phyloP scores from a whole-genome alignment of 2,329 filamentous ascomycete genomes.

The Zasmidium cellare region DNA sequence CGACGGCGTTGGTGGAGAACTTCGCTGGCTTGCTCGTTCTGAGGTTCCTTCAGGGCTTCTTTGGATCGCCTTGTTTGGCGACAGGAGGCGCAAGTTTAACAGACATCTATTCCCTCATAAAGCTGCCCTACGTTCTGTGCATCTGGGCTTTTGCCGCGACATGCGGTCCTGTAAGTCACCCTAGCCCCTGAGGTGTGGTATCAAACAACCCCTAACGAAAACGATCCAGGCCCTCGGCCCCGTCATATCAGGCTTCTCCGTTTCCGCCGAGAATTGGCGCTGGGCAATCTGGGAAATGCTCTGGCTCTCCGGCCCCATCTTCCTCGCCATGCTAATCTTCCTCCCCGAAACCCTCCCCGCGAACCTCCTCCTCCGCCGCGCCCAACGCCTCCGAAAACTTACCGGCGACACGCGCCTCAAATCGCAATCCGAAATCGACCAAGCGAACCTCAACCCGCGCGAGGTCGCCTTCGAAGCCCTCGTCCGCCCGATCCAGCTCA shows the following conservation, averaged over 20 bases:
- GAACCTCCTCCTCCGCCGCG: constrained; percentile 63
- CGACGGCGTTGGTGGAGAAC: constrained; percentile 62
- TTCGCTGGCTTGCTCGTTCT: constrained; percentile 59
- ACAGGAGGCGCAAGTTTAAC: constrained; percentile 58
- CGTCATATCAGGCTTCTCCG: constrained; percentile 61
- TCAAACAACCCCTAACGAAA: neutral
- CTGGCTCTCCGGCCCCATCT: constrained; percentile 60
- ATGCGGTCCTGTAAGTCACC: constrained; percentile 36
- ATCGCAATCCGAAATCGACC: constrained; percentile 65
- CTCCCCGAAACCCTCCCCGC: constrained; percentile 61
- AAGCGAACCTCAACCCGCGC: constrained; percentile 52
- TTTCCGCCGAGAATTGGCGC: constrained; percentile 59
- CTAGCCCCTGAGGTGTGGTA: neutral
- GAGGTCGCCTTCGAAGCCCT: constrained; percentile 57
- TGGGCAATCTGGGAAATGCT: constrained; percentile 66
- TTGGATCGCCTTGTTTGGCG: constrained; percentile 65
- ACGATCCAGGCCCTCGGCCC: constrained; percentile 55
- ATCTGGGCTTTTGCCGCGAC: constrained; percentile 48
- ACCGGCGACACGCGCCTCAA: constrained; percentile 59
- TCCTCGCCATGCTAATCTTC: constrained; percentile 60
- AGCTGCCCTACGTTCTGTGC: constrained; percentile 46
- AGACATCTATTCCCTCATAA: constrained; percentile 49
- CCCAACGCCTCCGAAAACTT: constrained; percentile 60
- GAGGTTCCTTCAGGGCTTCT: constrained; percentile 66
- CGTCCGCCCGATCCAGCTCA: constrained; percentile 40